Evolutionary conservation across 208 protist species (phyloP), one percentile per base, ranked within the genome.

Genomic region (Blechomonas ayalai): DNA sequence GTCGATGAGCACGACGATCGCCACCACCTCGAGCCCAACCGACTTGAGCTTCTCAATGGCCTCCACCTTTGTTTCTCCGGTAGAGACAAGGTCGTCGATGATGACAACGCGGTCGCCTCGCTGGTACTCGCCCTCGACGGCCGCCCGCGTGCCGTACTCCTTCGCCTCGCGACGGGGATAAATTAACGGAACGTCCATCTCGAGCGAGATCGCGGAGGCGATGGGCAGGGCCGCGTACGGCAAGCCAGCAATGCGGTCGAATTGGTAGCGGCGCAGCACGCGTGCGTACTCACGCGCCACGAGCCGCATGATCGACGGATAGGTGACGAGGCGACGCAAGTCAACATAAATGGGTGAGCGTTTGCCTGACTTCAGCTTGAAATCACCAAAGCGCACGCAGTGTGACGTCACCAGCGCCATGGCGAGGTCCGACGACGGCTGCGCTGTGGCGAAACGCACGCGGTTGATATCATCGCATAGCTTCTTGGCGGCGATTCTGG

Each of bases 341-440:
- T 98, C 96, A 8, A 98, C 82, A 68, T 98, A 98, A 45, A 98
- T 95, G 19, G 94, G 94, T 26, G 92, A 97, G 23, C 59, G 86
- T 34, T 96, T 92, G 28, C 96, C 96, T 9, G 77, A 93, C 63
- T 98, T 98, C 44, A 98, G 75, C 24, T 80, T 97, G 71, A 97
- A 98, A 36, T 82, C 64, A 33, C 95, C 95, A 59, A 97, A 96
- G 62, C 95, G 89, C 22, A 97, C 87, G 61, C 76, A 92, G 33
- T 75, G 62, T 6, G 84, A 89, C 12, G 63, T 52, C 10, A 92
- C 84, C 12, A 92, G 74, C 20, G 79, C 76, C n/a, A 40, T 45
- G 4, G 84, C 84, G 19, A 92, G 59, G 16, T 75, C 73, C 15
- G 39, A 15, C 8, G 69, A 76, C 3, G 61, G 51, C n/a, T n/a